phyloP scores from a whole-genome alignment of 2,329 filamentous ascomycete species.

The Ophiostoma piceae region DNA sequence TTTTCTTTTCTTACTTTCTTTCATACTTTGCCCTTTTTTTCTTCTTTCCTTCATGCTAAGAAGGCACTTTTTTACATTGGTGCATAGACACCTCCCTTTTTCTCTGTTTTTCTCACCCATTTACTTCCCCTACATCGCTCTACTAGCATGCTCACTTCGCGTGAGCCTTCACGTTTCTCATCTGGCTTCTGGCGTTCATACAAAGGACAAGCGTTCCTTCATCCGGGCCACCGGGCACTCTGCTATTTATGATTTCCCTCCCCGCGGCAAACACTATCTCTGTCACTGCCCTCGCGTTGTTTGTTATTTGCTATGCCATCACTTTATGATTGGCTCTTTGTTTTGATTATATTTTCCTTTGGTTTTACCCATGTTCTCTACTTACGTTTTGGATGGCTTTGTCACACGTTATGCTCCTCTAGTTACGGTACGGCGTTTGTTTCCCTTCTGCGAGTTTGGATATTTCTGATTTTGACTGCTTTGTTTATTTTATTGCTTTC shows the following conservation, averaged over 20 bases:
- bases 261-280: not conserved
- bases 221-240: conserved; percentile 9
- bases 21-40: too few species aligned
- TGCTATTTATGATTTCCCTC: not conserved
- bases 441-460: conserved; percentile 16
- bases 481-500: not conserved
- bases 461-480: not conserved
- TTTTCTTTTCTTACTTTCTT: not conserved
- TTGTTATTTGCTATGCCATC: not conserved
- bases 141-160: not conserved
- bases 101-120: not conserved
- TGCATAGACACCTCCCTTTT: not conserved
- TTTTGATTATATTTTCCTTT: not conserved
- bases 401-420: not conserved
- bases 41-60: not conserved
- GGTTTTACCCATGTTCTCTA: not conserved
- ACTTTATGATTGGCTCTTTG: not conserved
- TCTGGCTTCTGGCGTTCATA: conserved; percentile 1
- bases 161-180: not conserved
- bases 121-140: not conserved
- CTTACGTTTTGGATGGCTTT: conserved; percentile 1
- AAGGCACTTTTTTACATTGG: not conserved
- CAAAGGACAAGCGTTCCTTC: conserved; percentile 12
- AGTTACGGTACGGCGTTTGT: conserved; percentile 15
- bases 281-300: not conserved